These are phyloP conservation scores for Sugiyamaella xylanicola DNA, from an alignment of 1,139 yeast genomes.

Conservation along the genomic window DNA sequence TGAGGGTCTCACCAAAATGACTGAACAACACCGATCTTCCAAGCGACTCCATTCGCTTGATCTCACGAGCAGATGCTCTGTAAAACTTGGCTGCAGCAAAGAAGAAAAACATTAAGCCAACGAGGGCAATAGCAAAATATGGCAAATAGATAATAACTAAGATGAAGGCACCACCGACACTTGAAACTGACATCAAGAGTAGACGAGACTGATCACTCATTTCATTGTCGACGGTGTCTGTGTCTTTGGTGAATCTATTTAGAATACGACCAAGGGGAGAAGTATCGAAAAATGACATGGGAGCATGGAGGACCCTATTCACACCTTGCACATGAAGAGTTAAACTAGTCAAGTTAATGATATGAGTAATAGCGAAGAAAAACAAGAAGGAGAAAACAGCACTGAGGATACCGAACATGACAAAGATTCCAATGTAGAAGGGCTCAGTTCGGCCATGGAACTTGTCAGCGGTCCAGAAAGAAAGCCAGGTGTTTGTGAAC, in stretches of 20 bases:
- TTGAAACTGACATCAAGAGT: conserved; percentile 53
- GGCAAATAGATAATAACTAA: conserved; percentile 74
- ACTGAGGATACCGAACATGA: conserved; percentile 51
- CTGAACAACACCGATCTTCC: conserved; percentile 77
- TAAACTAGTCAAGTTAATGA: conserved; percentile 50
- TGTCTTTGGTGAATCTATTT: conserved; percentile 78
- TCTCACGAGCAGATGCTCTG: conserved; percentile 78
- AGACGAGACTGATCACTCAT: conserved; percentile 44
- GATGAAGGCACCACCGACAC: conserved; percentile 64
- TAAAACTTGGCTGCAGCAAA: conserved; percentile 59
- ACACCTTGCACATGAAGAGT: conserved; percentile 53
- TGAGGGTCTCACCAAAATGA: conserved; percentile 72
- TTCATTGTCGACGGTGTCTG: conserved; percentile 81
- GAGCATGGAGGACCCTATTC: conserved; percentile 67
- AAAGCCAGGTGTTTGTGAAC: conserved; percentile 79
- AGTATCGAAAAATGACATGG: conserved; percentile 67
- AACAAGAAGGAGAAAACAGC: conserved; percentile 46
- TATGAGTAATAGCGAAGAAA: conserved; percentile 52
- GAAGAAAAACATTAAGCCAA: conserved; percentile 53
- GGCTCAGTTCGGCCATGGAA: conserved; percentile 52
- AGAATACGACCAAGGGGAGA: conserved; percentile 72
- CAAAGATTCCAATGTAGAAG: conserved; percentile 73
- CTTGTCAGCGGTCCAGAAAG: conserved; percentile 73
- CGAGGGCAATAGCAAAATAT: conserved; percentile 73
- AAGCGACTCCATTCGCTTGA: conserved; percentile 78